Evolutionary conservation across 2,329 filamentous ascomycete species (phyloP).

Genomic region (Coniochaeta pulveracea): DNA sequence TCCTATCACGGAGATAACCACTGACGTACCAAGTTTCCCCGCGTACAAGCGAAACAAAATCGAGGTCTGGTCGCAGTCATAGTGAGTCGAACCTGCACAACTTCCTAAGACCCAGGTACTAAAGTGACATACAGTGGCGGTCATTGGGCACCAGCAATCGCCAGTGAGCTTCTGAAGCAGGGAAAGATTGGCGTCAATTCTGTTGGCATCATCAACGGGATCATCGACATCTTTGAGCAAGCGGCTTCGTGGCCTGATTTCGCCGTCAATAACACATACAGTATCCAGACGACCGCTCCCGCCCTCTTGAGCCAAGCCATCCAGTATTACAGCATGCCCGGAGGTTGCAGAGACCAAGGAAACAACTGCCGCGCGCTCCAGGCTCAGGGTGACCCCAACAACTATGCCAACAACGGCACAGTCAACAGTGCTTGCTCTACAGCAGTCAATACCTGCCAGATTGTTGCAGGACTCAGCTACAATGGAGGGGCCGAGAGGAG

Average conservation of each 20-base stretch:
- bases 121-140: conserved; percentile 16
- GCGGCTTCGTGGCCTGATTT: conserved; percentile 10
- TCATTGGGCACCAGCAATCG: conserved; percentile 28
- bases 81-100: conserved; percentile 5
- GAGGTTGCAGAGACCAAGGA: conserved; percentile 39
- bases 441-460: conserved; percentile 6
- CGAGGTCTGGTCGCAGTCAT: conserved; percentile 25
- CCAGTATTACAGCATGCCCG: conserved; percentile 27
- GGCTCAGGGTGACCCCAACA: conserved; percentile 6
- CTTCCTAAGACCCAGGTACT: not conserved
- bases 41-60: conserved; percentile 32
- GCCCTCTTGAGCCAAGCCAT: conserved; percentile 32
- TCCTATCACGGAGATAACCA: too few relatives aligned
- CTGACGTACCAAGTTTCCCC: too few relatives aligned
- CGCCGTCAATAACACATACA: conserved; percentile 32
- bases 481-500: too few relatives aligned
- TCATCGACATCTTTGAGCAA: conserved; percentile 14
- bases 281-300: conserved; percentile 37
- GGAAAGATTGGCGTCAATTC: conserved; percentile 4
- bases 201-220: conserved; percentile 15
- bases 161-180: conserved; percentile 8
- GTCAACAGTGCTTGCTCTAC: conserved; percentile 7
- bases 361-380: conserved; percentile 30
- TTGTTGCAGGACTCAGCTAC: too few relatives aligned
- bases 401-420: conserved; percentile 8